A percentile compares a stretch with the other conserved stretches of the same genome.
Conservation (phyloP, 345 rosid species). For the Mangifera indica region DNA sequence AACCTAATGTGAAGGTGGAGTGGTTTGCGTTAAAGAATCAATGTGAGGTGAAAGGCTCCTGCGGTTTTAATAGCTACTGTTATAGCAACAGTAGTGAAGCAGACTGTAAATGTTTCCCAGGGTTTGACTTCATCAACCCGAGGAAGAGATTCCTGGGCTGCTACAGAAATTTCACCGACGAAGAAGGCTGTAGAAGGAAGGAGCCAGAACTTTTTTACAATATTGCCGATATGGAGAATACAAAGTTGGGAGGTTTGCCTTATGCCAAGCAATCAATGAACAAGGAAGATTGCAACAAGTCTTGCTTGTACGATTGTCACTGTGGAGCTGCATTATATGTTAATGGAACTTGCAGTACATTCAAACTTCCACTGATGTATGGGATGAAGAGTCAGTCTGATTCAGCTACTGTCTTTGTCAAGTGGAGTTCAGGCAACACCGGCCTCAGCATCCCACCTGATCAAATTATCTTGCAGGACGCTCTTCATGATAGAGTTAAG, state of each 20-base stretch:
- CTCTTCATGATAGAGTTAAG: not conserved
- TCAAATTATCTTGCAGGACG: too few species aligned
- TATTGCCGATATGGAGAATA: not conserved
- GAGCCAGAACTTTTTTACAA: not conserved
- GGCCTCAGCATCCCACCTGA: too few species aligned
- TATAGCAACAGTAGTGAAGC: not conserved
- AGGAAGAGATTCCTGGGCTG: not conserved
- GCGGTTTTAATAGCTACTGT: not conserved
- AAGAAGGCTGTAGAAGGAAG: not conserved
- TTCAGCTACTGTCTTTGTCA: not conserved
- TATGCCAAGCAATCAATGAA: too few species aligned
- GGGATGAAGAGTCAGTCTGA: not conserved
- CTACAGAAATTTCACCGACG: not conserved
- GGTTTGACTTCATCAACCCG: too few species aligned
- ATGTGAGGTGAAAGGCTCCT: not conserved
- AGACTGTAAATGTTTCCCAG: not conserved
- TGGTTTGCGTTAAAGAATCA: not conserved
- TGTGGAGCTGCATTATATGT: conserved; percentile 17
- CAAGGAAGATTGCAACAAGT: conserved; percentile 6
- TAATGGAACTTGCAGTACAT: not conserved
- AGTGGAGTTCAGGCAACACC: not conserved
- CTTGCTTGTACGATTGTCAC: conserved; percentile 28
- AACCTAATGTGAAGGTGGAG: not conserved
- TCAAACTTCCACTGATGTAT: conserved; percentile 1
- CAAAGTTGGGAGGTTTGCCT: not conserved